phyloP scores from a whole-genome alignment of 495 filamentous ascomycete genomes.

The Oidiodendron maius region DNA sequence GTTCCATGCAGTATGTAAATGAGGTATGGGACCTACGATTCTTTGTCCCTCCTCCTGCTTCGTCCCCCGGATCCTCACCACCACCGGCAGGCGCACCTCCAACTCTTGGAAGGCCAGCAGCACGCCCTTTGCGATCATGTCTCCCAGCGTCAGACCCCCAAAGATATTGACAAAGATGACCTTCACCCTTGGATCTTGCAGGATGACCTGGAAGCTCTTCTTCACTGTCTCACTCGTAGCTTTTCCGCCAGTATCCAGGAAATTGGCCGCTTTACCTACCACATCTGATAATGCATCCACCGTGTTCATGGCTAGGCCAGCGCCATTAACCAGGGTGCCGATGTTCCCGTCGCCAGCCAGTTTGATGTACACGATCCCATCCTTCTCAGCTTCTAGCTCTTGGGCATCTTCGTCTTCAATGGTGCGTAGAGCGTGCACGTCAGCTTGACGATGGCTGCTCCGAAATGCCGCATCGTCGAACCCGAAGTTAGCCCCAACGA shows the following conservation, averaged over 20 bases:
- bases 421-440: slow-evolving; percentile 55
- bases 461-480: slow-evolving; percentile 79
- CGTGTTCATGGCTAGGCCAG: slow-evolving; percentile 90
- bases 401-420: slow-evolving; percentile 43
- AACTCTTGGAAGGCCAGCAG: slow-evolving; percentile 72
- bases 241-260: slow-evolving; percentile 87
- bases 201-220: slow-evolving; percentile 64
- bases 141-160: slow-evolving; percentile 73
- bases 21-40: slow-evolving; percentile 43
- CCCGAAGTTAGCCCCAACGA: slow-evolving; percentile 49
- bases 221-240: slow-evolving; percentile 82
- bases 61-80: slow-evolving; percentile 78
- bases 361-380: slow-evolving; percentile 50
- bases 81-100: slow-evolving; percentile 64
- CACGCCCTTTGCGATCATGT: slow-evolving; percentile 86
- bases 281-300: slow-evolving; percentile 67
- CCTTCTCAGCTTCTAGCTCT: slow-evolving; percentile 60
- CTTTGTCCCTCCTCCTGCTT: slow-evolving; percentile 72
- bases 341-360: slow-evolving; percentile 22
- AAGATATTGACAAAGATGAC: slow-evolving; percentile 87
- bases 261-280: slow-evolving; percentile 67
- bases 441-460: slow-evolving; percentile 56
- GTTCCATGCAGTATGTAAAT: background rate
- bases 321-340: slow-evolving; percentile 55
- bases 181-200: slow-evolving; percentile 64